phyloP scores from a whole-genome alignment of 768 basidiomycete genomes.

The Hygrocybe coccinea region DNA sequence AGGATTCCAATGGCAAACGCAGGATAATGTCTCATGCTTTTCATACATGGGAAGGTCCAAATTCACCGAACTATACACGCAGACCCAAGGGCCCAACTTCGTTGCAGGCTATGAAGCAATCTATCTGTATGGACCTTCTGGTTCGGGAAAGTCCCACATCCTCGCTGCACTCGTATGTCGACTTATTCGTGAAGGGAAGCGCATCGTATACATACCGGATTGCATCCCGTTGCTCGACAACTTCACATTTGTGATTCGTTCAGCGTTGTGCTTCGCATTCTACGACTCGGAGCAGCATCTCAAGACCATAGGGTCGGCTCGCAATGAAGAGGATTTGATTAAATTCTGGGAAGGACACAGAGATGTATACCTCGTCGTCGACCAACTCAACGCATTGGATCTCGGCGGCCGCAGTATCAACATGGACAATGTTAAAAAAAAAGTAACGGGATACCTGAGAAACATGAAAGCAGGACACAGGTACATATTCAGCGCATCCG shows the following conservation, averaged over 20 bases:
- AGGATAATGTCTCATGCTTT: constrained; percentile 8
- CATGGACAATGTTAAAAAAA: not conserved
- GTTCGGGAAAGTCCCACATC: constrained; percentile 16
- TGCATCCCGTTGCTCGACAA: constrained; percentile 9
- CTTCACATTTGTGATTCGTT: constrained; percentile 1
- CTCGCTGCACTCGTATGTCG: constrained; percentile 14
- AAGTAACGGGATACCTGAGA: not conserved
- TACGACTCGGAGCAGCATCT: constrained; percentile 6
- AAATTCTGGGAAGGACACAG: not conserved
- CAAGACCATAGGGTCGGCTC: constrained; percentile 4
- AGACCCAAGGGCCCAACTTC: constrained; percentile 5
- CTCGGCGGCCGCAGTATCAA: not conserved
- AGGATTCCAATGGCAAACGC: constrained; percentile 6
- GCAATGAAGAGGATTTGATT: constrained; percentile 9
- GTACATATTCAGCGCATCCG: constrained; percentile 15
- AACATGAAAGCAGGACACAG: constrained; percentile 3
- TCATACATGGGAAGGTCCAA: constrained; percentile 14
- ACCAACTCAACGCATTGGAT: constrained; percentile 14
- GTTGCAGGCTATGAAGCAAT: constrained; percentile 1
- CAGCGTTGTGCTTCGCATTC: constrained; percentile 10
- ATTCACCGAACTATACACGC: constrained; percentile 8
- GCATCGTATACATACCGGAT: constrained; percentile 14
- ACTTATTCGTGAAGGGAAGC: constrained; percentile 13
- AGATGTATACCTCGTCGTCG: constrained; percentile 14
- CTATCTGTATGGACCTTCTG: constrained; percentile 13